Conservation (phyloP, 371 early-diverging fungal genomes). For the Actinomucor elegans region DNA sequence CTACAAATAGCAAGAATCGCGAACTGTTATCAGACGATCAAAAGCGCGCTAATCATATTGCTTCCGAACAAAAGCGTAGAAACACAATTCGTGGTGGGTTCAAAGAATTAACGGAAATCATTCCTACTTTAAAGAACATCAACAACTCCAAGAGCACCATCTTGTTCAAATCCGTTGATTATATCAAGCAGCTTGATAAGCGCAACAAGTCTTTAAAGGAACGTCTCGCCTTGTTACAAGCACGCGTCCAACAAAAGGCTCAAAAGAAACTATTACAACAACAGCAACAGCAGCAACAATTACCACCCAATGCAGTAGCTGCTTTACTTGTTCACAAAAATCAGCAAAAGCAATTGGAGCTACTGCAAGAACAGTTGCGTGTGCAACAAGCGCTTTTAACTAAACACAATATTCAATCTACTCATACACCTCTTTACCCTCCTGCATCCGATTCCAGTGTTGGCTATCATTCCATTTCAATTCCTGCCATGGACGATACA, state of each 20-base stretch:
- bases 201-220: constrained; percentile 31
- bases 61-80: constrained; percentile 87
- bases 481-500: constrained; percentile 21
- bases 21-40: constrained; percentile 59
- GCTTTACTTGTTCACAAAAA: constrained; percentile 33
- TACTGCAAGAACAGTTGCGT: constrained; percentile 40
- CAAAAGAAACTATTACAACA: background rate
- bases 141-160: constrained; percentile 52
- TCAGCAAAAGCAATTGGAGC: constrained; percentile 34
- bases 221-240: constrained; percentile 5
- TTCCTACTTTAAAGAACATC: constrained; percentile 66
- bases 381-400: constrained; percentile 34
- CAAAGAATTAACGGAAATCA: constrained; percentile 74
- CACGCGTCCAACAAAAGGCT: constrained; percentile 6
- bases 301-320: constrained; percentile 20
- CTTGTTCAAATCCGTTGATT: constrained; percentile 48
- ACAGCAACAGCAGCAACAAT: background rate
- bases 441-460: background rate
- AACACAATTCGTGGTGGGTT: constrained; percentile 80
- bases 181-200: constrained; percentile 36
- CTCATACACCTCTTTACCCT: constrained; percentile 8
- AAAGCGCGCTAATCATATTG: constrained; percentile 85
- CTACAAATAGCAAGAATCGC: constrained; percentile 2
- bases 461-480: constrained; percentile 26
- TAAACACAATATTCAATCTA: constrained; percentile 21